Conservation (phyloP, 2,329 filamentous ascomycete species). For the Beauveria rudraprayagi region DNA sequence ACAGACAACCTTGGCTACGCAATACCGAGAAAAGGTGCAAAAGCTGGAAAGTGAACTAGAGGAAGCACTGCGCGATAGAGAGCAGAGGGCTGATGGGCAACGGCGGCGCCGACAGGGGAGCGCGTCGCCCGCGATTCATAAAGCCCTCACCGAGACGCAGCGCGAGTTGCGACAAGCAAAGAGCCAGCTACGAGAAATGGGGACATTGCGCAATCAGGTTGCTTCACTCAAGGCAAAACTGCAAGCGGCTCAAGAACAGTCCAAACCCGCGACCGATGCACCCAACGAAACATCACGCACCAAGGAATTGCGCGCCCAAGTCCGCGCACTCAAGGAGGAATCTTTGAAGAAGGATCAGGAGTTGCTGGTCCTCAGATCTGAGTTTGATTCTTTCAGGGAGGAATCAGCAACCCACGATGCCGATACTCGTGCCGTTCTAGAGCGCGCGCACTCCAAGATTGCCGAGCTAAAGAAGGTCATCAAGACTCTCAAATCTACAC, state of each 20-base stretch:
- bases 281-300: conserved; percentile 19
- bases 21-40: conserved; percentile 52
- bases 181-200: conserved; percentile 44
- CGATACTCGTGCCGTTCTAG: conserved; percentile 47
- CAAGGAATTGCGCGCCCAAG: conserved; percentile 33
- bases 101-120: conserved; percentile 29
- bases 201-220: conserved; percentile 45
- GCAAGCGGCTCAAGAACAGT: conserved; percentile 20
- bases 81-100: conserved; percentile 23
- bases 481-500: conserved; percentile 31
- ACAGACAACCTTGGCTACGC: conserved; percentile 48
- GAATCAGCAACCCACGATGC: conserved; percentile 45
- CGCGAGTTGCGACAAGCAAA: conserved; percentile 47
- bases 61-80: conserved; percentile 29
- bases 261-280: conserved; percentile 31
- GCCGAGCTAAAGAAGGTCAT: conserved; percentile 47
- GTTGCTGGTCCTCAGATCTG: conserved; percentile 39
- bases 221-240: conserved; percentile 43
- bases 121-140: conserved; percentile 42
- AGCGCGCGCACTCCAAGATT: conserved; percentile 50
- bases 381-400: conserved; percentile 46
- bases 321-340: conserved; percentile 37
- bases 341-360: conserved; percentile 40
- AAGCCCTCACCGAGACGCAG: conserved; percentile 43
- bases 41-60: conserved; percentile 47